These are phyloP conservation scores for Ceriops tagal DNA, from an alignment of 345 rosid genomes.

Conservation along the genomic window DNA sequence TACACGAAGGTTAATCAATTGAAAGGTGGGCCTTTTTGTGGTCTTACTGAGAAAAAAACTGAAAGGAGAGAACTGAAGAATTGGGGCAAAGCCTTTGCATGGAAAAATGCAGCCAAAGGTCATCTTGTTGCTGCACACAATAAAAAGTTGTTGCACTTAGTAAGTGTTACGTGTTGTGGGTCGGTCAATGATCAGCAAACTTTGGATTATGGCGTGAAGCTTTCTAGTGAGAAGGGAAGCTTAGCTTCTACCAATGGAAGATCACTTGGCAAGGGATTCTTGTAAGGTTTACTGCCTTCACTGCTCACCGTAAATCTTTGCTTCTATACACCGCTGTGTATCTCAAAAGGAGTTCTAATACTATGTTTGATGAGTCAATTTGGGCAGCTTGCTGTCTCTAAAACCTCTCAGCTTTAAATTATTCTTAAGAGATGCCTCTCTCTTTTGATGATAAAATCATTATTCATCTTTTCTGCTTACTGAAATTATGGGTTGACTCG, in stretches of 20 bases:
- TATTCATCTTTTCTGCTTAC: not conserved
- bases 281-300: constrained; percentile 5
- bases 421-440: not conserved
- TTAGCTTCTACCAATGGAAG: constrained; percentile 14
- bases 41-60: constrained; percentile 1
- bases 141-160: constrained; percentile 1
- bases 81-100: constrained; percentile 4
- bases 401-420: no score
- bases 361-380: no score
- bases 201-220: constrained; percentile 15
- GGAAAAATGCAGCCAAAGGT: constrained; percentile 4
- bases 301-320: not conserved
- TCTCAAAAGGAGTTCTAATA: no score
- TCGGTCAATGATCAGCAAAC: constrained; percentile 17
- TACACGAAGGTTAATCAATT: constrained; percentile 17
- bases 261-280: constrained; percentile 12
- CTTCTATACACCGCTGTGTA: no score
- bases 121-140: constrained; percentile 1
- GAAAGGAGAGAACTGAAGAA: constrained; percentile 13
- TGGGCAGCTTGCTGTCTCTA: no score
- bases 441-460: not conserved
- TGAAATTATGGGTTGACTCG: not conserved
- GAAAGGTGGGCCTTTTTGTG: constrained; percentile 10
- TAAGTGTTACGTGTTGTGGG: constrained; percentile 23
- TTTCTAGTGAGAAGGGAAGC: constrained; percentile 9